Conservation (phyloP, 2,329 filamentous ascomycete species). For the Diplodia mutila region DNA sequence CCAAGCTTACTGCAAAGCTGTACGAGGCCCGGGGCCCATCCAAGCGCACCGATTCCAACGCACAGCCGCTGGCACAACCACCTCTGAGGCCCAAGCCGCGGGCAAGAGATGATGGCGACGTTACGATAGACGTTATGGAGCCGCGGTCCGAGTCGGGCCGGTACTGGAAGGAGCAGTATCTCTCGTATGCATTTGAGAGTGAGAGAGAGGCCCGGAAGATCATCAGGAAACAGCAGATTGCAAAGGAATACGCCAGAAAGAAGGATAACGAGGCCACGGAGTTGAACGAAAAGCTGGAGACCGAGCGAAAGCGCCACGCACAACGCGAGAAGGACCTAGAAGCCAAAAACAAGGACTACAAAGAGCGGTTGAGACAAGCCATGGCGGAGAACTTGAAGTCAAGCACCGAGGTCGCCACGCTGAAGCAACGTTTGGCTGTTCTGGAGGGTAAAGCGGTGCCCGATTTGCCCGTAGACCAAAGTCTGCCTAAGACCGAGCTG, state of each 20-base stretch:
- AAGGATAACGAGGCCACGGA: conserved; percentile 74
- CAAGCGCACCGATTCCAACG: conserved; percentile 37
- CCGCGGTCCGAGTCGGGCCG: conserved; percentile 75
- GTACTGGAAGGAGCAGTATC: conserved; percentile 80
- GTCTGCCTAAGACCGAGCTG: conserved; percentile 9
- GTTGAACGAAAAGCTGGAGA: conserved; percentile 66
- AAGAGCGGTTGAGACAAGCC: conserved; percentile 41
- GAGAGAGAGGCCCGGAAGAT: conserved; percentile 76
- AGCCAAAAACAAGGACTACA: conserved; percentile 56
- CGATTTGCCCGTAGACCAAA: background rate
- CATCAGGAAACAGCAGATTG: conserved; percentile 77
- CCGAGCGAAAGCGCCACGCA: conserved; percentile 68
- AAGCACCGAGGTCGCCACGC: conserved; percentile 39
- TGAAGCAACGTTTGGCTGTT: conserved; percentile 39
- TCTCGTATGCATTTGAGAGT: conserved; percentile 73
- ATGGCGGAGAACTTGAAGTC: conserved; percentile 39
- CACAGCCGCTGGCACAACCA: background rate
- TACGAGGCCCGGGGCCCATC: conserved; percentile 50
- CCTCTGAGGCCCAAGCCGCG: conserved; percentile 7
- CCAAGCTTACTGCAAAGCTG: conserved; percentile 51
- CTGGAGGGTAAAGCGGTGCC: conserved; percentile 30
- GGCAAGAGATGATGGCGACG: conserved; percentile 59
- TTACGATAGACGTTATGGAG: conserved; percentile 72
- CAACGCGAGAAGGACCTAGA: conserved; percentile 68
- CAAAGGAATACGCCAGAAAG: conserved; percentile 76